Percentiles rank a stretch among this genome's conserved stretches.
phyloP scores from a whole-genome alignment of 1,284 basidiomycete genomes.

The Pholiota adiposa region DNA sequence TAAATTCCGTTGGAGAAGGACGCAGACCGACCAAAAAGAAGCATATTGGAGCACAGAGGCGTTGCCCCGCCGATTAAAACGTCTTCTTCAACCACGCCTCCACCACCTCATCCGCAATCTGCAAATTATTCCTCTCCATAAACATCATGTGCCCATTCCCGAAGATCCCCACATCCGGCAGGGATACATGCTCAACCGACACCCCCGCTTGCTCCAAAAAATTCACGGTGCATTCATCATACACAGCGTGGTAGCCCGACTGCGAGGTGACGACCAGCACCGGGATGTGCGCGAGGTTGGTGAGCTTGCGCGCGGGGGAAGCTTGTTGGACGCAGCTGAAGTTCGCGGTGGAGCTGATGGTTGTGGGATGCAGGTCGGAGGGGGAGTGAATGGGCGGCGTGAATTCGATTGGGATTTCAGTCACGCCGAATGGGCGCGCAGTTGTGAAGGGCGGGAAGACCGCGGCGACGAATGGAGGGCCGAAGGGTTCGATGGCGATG shows the following conservation, averaged over 20 bases:
- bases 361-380: slow-evolving; percentile 34
- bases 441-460: slow-evolving; percentile 41
- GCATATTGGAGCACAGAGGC: no score
- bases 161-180: slow-evolving; percentile 47
- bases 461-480: slow-evolving; percentile 51
- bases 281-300: slow-evolving; percentile 45
- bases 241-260: slow-evolving; percentile 51
- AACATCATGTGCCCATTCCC: slow-evolving; percentile 58
- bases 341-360: slow-evolving; percentile 29
- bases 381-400: slow-evolving; percentile 42
- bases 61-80: neutral
- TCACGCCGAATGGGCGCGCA: slow-evolving; percentile 46
- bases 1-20: no score
- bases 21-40: no score
- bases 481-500: slow-evolving; percentile 50
- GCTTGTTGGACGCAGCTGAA: slow-evolving; percentile 48
- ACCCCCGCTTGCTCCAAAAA: slow-evolving; percentile 50
- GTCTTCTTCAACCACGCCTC: slow-evolving; percentile 35
- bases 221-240: slow-evolving; percentile 47
- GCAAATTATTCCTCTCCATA: slow-evolving; percentile 51
- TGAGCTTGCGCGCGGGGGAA: slow-evolving; percentile 43
- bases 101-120: slow-evolving; percentile 44
- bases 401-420: slow-evolving; percentile 48
- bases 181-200: slow-evolving; percentile 41
- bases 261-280: slow-evolving; percentile 52